Evolutionary conservation across 768 basidiomycete genomes (phyloP).

Genomic region (Leccinum imitatum): DNA sequence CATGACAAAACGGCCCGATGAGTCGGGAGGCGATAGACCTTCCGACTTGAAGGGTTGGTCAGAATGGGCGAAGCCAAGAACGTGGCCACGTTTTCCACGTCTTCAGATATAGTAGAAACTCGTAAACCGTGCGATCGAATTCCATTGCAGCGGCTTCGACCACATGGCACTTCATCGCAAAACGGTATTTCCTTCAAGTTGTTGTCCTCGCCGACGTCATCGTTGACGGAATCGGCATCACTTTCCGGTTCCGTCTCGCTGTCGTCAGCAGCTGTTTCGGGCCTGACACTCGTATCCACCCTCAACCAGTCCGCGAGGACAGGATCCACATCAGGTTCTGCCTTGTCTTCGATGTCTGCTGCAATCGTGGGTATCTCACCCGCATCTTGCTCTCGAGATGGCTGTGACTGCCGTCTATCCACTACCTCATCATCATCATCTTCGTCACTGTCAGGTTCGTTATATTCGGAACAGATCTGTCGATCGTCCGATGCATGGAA

Average conservation of each 20-base stretch:
- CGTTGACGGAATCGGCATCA: slow-evolving; percentile 70
- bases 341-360: slow-evolving; percentile 18
- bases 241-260: slow-evolving; percentile 55
- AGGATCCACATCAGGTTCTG: slow-evolving; percentile 43
- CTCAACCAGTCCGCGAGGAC: slow-evolving; percentile 61
- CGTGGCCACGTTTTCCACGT: slow-evolving; percentile 39
- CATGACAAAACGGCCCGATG: slow-evolving; percentile 41
- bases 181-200: slow-evolving; percentile 17
- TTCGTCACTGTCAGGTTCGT: slow-evolving; percentile 38
- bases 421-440: slow-evolving; percentile 11
- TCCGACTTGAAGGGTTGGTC: slow-evolving; percentile 7
- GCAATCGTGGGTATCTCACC: background rate
- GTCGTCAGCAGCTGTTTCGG: slow-evolving; percentile 17
- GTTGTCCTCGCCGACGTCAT: slow-evolving; percentile 38
- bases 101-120: slow-evolving; percentile 55
- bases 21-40: slow-evolving; percentile 19
- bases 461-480: slow-evolving; percentile 51
- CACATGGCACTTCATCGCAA: too few species aligned
- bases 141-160: slow-evolving; percentile 39
- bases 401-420: slow-evolving; percentile 5
- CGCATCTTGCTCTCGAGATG: slow-evolving; percentile 21
- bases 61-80: slow-evolving; percentile 29
- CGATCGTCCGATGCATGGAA: slow-evolving; percentile 66
- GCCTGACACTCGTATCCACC: slow-evolving; percentile 38
- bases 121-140: slow-evolving; percentile 64